Base-by-base conservation (phyloP, 768 basidiomycete genomes). In the Mycena rebaudengoi region DNA sequence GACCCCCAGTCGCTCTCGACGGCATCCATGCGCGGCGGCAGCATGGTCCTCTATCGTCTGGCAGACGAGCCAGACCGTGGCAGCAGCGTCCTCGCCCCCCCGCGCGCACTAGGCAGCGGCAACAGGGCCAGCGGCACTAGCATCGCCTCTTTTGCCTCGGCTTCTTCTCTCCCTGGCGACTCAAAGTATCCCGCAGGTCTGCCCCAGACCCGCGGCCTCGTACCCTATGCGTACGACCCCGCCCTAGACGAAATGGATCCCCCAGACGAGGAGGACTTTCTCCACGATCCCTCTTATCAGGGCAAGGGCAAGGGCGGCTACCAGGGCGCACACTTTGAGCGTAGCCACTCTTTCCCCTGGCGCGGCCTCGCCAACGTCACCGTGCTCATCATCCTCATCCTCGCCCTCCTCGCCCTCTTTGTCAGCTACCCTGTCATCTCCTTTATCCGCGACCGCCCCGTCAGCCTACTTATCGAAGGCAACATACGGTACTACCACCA, bases 221-320 rank as follows among this genome's bases (percentile, higher is more conserved):
- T 92, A 0, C 85, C 91, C 2, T 93, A 91, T 69, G 89, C 82
- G 13, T 92, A 90, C 70, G 90, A 92, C 69, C 91, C 91, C 0
- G 79, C 78, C 4, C 35, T 78, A 18, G 91, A 92, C 69, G 78
- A 82, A 65, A 74, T 82, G 61, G 82, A 82, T n/a, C 83, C 80
- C 0, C 77, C 79, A 1, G 91, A 92, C 71, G 89, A 90, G 16
- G 94, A 95, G 69, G 95, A 96, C 70, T 73, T 85, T 21, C 74
- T 96, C 33, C 92, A 96, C 70, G 88, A 91, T 61, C 88, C 83
- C 4, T 79, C 79, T 13, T 72, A 74, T 12, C 70, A 80, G 28
- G 75, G 68, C 16, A 54, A 71, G 8, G 62, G 71, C 48, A 66
- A 74, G 45, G 50, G 61, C n/a, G 67, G 64, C 40, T 63, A 65